Conservation (phyloP, 2,329 filamentous ascomycete genomes). For the Sporothrix phasma region DNA sequence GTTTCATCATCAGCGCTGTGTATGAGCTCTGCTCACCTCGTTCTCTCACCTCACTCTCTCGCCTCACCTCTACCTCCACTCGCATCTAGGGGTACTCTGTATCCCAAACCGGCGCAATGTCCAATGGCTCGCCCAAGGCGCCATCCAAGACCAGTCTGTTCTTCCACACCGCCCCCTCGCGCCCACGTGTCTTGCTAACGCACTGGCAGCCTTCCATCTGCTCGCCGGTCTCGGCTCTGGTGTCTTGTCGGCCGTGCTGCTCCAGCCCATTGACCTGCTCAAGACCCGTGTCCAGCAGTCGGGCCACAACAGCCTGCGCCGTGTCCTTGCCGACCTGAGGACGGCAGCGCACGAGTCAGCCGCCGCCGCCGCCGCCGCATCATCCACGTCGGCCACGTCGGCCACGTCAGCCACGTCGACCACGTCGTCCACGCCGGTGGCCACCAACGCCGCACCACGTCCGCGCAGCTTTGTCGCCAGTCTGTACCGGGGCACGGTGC, state of each 20-base stretch:
- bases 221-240: conserved; percentile 80
- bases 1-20: conserved; percentile 10
- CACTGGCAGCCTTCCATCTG: conserved; percentile 66
- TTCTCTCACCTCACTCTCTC: not conserved
- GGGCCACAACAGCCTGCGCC: conserved; percentile 55
- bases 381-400: not conserved
- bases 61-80: not conserved
- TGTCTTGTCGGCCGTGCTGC: conserved; percentile 74
- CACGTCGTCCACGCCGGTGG: not conserved
- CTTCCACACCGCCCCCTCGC: not conserved
- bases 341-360: conserved; percentile 21
- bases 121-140: conserved; percentile 27
- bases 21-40: not conserved
- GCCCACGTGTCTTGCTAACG: not conserved
- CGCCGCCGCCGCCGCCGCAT: not conserved
- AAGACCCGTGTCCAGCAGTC: conserved; percentile 95
- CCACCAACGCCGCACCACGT: not conserved
- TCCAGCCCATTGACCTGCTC: conserved; percentile 91
- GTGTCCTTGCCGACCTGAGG: conserved; percentile 61
- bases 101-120: conserved; percentile 23
- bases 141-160: conserved; percentile 27
- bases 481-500: conserved; percentile 87
- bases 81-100: not conserved
- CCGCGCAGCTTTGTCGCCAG: conserved; percentile 35
- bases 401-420: not conserved